Evolutionary conservation across 805 yeast species (phyloP), one percentile per base, ranked within the genome.

Genomic region (Metschnikowia noctiluminum): DNA sequence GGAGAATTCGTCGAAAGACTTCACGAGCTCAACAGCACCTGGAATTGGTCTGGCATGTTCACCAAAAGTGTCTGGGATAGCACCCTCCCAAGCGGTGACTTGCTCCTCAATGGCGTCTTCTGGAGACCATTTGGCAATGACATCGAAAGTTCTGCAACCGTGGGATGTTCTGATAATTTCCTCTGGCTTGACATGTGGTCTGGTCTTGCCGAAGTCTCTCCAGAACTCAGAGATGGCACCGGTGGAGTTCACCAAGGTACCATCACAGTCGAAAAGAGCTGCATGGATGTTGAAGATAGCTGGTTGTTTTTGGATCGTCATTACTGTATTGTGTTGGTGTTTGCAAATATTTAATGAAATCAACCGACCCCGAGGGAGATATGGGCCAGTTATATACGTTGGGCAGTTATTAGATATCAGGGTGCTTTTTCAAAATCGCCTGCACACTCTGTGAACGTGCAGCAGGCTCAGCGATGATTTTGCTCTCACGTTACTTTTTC

Each of bases 81-180:
- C 75, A 47, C 80, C 82, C 69, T 87, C 92, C 68, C 84, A 76
- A 52, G 74, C 77, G 44, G 85, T 79, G 35, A 81, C 85, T 65
- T 82, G 81, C 59, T 81, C 82, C 42, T 72, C 81, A 55, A 76
- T 74, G 46, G 89, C 91, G 62, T 81, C 81, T 64, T 82, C 84
- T 46, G 94, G 92, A 58, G 88, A 82, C 77, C 82, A 83, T 63
- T 78, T 79, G 57, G 80, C 80, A 63, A 87, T 79, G 35, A 87
- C 85, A 61, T 89, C 96, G 57, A 79, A 79, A 32, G 95, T 87
- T 68, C 96, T 79, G 64, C 88, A 83, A 37, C 96, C 96, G 69
- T 89, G 96, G 34, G 86, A 79, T 46, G 84, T 80, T 66, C 82
- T 79, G 64, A 86, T 81, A 48, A 87, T 85, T 59, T 84, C 82